Conservation (phyloP, 495 filamentous ascomycete genomes). For the Aspergillus sparsus region DNA sequence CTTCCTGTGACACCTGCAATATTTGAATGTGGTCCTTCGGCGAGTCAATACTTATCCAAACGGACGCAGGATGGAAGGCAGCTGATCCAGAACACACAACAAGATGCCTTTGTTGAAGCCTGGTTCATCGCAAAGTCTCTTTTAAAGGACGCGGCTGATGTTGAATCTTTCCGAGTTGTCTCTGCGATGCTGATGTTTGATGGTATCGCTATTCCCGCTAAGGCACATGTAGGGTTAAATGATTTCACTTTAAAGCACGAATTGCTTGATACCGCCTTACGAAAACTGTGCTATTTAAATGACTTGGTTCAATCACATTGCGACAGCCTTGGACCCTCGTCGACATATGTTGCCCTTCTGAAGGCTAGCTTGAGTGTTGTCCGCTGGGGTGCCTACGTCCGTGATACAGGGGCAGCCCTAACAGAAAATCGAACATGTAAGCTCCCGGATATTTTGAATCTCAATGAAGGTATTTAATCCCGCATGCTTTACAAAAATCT, state of each 20-base stretch:
- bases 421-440: slow-evolving; percentile 19
- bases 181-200: slow-evolving; percentile 26
- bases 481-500: background rate
- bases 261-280: background rate
- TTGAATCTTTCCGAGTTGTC: slow-evolving; percentile 25
- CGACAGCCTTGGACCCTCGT: slow-evolving; percentile 24
- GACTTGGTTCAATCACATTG: slow-evolving; percentile 24
- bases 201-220: slow-evolving; percentile 24
- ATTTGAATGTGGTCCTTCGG: too few relatives aligned
- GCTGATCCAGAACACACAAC: background rate
- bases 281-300: slow-evolving; percentile 18
- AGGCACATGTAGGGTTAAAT: background rate
- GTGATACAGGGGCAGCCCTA: slow-evolving; percentile 30
- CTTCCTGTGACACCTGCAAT: slow-evolving; percentile 5
- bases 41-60: too few relatives aligned
- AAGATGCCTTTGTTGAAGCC: slow-evolving; percentile 21
- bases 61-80: background rate
- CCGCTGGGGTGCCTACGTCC: slow-evolving; percentile 29
- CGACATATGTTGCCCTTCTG: slow-evolving; percentile 21
- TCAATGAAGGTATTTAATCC: background rate
- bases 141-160: slow-evolving; percentile 8
- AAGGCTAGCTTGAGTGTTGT: slow-evolving; percentile 29
- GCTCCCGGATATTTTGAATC: slow-evolving; percentile 9
- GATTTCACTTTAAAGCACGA: background rate
- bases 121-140: slow-evolving; percentile 20